A percentile compares a stretch with the other conserved stretches of the same genome.
Evolutionary conservation across 2,329 filamentous ascomycete genomes (phyloP).

Genomic region (Trichoderma pleuroti): DNA sequence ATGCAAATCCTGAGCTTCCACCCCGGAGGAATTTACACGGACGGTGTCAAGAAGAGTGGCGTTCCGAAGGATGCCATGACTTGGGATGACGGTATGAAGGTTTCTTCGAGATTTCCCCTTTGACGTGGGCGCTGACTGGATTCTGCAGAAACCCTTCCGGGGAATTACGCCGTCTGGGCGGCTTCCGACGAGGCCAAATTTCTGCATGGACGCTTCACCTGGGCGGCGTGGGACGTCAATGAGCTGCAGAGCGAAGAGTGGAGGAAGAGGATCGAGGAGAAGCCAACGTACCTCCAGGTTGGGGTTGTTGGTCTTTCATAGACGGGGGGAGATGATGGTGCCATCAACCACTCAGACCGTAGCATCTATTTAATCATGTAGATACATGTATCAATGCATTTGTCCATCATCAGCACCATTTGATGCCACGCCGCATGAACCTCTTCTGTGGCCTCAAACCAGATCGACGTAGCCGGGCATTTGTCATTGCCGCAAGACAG

Average conservation of each 20-base stretch:
- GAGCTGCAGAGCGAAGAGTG: constrained; percentile 16
- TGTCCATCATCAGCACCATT: too few relatives aligned
- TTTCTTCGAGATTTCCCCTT: fast-evolving
- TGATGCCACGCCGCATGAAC: too few relatives aligned
- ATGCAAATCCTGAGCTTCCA: constrained; percentile 39
- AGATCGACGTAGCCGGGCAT: too few relatives aligned
- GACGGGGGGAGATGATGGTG: too few relatives aligned
- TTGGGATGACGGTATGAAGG: constrained; percentile 11
- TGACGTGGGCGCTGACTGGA: background rate
- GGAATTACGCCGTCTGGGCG: constrained; percentile 38
- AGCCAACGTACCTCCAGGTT: constrained; percentile 14
- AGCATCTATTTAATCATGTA: background rate
- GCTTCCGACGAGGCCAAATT: constrained; percentile 38
- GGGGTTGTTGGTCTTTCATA: constrained; percentile 11
- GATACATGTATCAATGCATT: too few relatives aligned
- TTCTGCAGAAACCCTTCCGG: constrained; percentile 15
- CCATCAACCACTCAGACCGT: too few relatives aligned
- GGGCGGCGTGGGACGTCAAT: constrained; percentile 41
- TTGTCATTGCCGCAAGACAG: too few relatives aligned
- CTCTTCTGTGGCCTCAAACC: too few relatives aligned
- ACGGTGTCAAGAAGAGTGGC: constrained; percentile 21
- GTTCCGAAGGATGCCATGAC: background rate
- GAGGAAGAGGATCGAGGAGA: constrained; percentile 16
- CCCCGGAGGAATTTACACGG: constrained; percentile 35
- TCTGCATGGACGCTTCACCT: constrained; percentile 38